A percentile compares a stretch with the other conserved stretches of the same genome.
Evolutionary conservation across 2,329 filamentous ascomycete species (phyloP).

Genomic region (Lasiodiplodia sp.): DNA sequence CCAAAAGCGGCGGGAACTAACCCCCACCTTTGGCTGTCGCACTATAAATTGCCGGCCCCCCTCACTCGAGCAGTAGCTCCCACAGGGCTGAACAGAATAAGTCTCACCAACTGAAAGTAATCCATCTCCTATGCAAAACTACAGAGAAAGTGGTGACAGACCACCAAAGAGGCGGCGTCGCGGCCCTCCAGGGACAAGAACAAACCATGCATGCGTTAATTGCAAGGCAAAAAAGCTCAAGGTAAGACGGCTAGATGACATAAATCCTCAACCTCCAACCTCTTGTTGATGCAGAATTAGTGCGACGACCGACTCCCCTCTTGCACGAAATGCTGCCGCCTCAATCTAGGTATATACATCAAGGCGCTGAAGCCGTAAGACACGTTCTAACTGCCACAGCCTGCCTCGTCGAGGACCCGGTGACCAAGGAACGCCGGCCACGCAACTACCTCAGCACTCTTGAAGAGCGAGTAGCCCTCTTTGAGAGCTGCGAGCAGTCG

Average conservation of each 20-base stretch:
- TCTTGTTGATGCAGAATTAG: constrained; percentile 5
- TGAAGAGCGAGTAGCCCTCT: constrained; percentile 39
- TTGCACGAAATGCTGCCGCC: constrained; percentile 40
- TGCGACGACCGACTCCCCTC: constrained; percentile 33
- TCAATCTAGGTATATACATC: constrained; percentile 21
- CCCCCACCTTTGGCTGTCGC: too few species aligned
- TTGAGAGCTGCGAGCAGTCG: constrained; percentile 41
- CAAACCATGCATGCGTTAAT: constrained; percentile 36
- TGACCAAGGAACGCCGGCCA: constrained; percentile 43
- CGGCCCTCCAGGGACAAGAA: constrained; percentile 26
- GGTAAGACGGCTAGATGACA: constrained; percentile 26
- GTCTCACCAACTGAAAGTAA: too few species aligned
- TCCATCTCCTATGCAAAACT: too few species aligned
- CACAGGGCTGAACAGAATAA: too few species aligned
- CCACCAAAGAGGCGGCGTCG: too few species aligned
- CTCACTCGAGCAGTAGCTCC: too few species aligned
- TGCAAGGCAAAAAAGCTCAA: constrained; percentile 41
- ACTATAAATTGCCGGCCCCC: too few species aligned
- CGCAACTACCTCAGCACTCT: constrained; percentile 44
- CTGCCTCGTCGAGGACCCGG: constrained; percentile 48
- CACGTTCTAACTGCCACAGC: constrained; percentile 32
- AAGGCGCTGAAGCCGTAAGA: neutral
- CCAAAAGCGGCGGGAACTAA: too few species aligned
- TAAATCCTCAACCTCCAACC: neutral
- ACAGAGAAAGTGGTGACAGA: too few species aligned